Evolutionary conservation across 2,329 filamentous ascomycete species (phyloP).

Genomic region (Colletotrichum shisoi): DNA sequence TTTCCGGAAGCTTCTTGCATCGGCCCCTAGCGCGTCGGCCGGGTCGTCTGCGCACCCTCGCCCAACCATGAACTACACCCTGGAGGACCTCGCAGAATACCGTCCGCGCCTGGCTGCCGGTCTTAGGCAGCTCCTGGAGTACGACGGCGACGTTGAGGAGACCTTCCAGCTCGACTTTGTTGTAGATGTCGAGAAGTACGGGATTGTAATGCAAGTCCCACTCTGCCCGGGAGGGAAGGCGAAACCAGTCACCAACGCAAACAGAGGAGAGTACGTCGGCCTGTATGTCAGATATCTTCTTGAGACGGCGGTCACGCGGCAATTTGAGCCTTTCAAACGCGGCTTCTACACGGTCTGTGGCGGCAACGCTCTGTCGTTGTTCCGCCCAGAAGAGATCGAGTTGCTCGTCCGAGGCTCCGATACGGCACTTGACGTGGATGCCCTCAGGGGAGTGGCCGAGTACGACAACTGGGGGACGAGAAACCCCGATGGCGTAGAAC

Average conservation of each 20-base stretch:
- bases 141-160: constrained; percentile 80
- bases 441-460: constrained; percentile 76
- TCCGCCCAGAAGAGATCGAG: constrained; percentile 91
- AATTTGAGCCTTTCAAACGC: constrained; percentile 93
- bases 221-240: constrained; percentile 78
- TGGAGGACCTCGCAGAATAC: constrained; percentile 85
- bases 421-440: constrained; percentile 79
- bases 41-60: constrained; percentile 65
- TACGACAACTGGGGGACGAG: constrained; percentile 80
- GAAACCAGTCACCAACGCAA: constrained; percentile 80
- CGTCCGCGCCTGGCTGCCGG: constrained; percentile 78
- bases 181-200: constrained; percentile 79
- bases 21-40: constrained; percentile 69
- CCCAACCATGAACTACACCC: constrained; percentile 72
- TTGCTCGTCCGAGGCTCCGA: constrained; percentile 85
- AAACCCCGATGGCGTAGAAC: constrained; percentile 66
- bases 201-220: constrained; percentile 69
- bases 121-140: constrained; percentile 78
- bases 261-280: constrained; percentile 85
- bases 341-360: constrained; percentile 93
- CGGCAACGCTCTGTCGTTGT: constrained; percentile 85
- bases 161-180: constrained; percentile 86
- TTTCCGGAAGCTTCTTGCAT: constrained; percentile 84
- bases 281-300: constrained; percentile 82
- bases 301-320: constrained; percentile 77